These are phyloP conservation scores for Ogataea allantospora DNA, from an alignment of 805 yeast species.

Conservation along the genomic window DNA sequence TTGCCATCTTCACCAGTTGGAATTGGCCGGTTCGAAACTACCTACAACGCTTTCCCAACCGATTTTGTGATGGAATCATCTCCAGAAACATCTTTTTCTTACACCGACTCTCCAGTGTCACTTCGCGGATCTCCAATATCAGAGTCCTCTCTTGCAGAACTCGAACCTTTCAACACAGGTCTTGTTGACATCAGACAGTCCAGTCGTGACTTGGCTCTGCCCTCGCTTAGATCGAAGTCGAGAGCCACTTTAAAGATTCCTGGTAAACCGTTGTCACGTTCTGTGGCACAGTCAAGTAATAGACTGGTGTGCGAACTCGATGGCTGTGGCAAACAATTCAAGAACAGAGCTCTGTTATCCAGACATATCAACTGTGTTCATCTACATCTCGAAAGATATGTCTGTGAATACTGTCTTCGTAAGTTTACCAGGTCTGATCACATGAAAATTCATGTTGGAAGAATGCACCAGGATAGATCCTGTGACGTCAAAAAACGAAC, in stretches of 20 bases:
- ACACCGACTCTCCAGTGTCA: slow-evolving; percentile 3
- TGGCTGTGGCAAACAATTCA: slow-evolving; percentile 44
- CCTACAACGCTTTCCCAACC: slow-evolving; percentile 7
- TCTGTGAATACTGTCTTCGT: slow-evolving; percentile 56
- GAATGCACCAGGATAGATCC: slow-evolving; percentile 26
- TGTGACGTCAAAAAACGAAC: slow-evolving; percentile 9
- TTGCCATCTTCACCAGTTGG: slow-evolving; percentile 16
- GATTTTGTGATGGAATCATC: slow-evolving; percentile 6
- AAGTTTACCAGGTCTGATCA: slow-evolving; percentile 68
- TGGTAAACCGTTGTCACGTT: slow-evolving; percentile 4
- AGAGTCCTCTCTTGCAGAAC: slow-evolving; percentile 6
- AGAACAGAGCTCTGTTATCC: slow-evolving; percentile 64
- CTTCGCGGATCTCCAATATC: slow-evolving; percentile 2
- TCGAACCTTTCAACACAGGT: slow-evolving; percentile 1
- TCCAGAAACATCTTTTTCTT: slow-evolving; percentile 5
- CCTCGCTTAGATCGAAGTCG: not conserved
- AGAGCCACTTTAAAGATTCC: slow-evolving; percentile 12
- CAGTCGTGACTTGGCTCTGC: not conserved
- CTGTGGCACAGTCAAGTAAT: slow-evolving; percentile 18
- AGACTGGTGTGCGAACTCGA: slow-evolving; percentile 37
- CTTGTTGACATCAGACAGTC: not conserved
- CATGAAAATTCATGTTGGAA: slow-evolving; percentile 60
- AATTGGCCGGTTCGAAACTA: slow-evolving; percentile 10
- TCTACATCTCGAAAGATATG: slow-evolving; percentile 48
- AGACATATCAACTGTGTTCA: slow-evolving; percentile 69